Conservation (phyloP, 805 yeast species). For the Yueomyces sp. region DNA sequence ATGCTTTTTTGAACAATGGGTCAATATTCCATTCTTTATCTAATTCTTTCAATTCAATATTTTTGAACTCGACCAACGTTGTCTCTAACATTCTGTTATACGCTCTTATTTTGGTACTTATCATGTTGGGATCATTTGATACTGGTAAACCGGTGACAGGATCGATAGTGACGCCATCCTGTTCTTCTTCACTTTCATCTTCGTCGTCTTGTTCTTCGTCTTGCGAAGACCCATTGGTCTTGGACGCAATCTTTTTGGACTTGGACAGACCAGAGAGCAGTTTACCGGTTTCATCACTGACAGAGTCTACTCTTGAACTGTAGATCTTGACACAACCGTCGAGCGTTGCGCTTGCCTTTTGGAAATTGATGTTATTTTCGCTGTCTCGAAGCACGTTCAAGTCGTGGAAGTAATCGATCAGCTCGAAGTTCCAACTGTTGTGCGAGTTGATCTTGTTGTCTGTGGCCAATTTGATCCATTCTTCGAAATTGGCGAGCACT, state of each 20-base stretch:
- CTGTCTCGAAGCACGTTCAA: conserved; percentile 62
- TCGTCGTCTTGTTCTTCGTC: conserved; percentile 13
- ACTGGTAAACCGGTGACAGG: conserved; percentile 23
- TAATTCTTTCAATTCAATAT: conserved; percentile 37
- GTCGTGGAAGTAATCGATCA: conserved; percentile 86
- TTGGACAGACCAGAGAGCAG: conserved; percentile 62
- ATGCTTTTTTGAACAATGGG: conserved; percentile 61
- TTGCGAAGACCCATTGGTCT: conserved; percentile 11
- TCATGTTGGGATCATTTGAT: conserved; percentile 13
- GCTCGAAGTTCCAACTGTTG: conserved; percentile 82
- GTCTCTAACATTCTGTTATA: conserved; percentile 25
- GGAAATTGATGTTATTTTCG: conserved; percentile 70
- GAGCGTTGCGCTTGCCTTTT: conserved; percentile 77
- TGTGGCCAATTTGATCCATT: conserved; percentile 73
- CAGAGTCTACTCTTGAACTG: conserved; percentile 82
- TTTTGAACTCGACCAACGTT: conserved; percentile 37
- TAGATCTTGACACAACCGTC: conserved; percentile 94
- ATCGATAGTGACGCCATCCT: conserved; percentile 17
- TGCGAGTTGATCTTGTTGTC: conserved; percentile 73
- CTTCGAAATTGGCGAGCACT: conserved; percentile 48
- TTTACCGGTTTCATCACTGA: conserved; percentile 80
- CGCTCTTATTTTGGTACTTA: conserved; percentile 14
- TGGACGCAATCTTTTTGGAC: conserved; percentile 12
- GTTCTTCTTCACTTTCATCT: conserved; percentile 12
- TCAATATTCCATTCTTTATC: conserved; percentile 58